phyloP scores from a whole-genome alignment of 2,329 filamentous ascomycete species.

The Scytalidium lignicola region DNA sequence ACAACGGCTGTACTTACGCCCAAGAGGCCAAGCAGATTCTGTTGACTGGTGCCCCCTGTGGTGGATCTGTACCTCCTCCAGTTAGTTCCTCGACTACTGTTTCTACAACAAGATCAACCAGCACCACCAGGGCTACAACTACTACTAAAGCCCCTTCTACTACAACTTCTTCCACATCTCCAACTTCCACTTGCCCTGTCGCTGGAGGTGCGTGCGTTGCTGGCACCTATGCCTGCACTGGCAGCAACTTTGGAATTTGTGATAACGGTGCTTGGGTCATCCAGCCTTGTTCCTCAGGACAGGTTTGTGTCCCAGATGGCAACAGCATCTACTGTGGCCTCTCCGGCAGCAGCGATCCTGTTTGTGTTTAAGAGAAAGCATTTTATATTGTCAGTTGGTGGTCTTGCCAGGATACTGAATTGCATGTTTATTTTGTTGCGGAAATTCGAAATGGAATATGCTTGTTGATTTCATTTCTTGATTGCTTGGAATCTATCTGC shows the following conservation, averaged over 20 bases:
- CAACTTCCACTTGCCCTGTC: background rate
- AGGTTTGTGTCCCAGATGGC: background rate
- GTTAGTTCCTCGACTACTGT: background rate
- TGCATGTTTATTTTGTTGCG: background rate
- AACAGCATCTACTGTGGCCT: background rate
- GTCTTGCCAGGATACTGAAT: too few species aligned
- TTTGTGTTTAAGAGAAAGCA: background rate
- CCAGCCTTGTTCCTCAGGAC: background rate
- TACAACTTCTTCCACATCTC: conserved; percentile 16
- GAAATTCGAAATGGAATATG: too few species aligned
- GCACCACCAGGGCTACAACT: conserved; percentile 1
- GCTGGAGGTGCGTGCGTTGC: background rate
- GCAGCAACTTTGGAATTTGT: background rate
- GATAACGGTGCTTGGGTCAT: background rate
- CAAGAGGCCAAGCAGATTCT: conserved; percentile 35
- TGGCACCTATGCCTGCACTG: background rate
- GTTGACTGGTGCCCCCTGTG: conserved; percentile 25
- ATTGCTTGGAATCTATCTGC: too few species aligned
- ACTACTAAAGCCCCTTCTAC: background rate
- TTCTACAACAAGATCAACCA: conserved; percentile 1
- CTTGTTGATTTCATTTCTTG: too few species aligned
- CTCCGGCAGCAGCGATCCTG: background rate
- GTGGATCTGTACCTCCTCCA: background rate
- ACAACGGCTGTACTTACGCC: conserved; percentile 36
- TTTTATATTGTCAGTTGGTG: background rate